These are phyloP conservation scores for Tagetes erecta DNA, from an alignment of 129 eudicot species.

Conservation along the genomic window DNA sequence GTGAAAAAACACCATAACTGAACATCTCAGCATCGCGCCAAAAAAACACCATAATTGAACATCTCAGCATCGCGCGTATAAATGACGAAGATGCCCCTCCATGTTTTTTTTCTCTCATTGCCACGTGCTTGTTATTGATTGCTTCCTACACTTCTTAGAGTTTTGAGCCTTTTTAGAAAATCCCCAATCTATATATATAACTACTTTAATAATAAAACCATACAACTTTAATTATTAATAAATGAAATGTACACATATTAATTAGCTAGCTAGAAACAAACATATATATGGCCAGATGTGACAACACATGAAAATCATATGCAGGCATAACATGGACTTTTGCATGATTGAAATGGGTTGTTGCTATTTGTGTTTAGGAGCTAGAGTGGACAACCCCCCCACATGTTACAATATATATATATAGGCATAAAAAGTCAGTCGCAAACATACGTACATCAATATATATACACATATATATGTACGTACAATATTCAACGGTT, in stretches of 20 bases:
- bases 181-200: too few species aligned
- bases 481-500: conserved; percentile 8
- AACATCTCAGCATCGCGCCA: too few species aligned
- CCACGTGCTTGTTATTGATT: too few species aligned
- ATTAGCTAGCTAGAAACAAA: conserved; percentile 1
- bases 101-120: too few species aligned
- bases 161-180: too few species aligned
- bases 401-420: conserved; percentile 21
- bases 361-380: conserved; percentile 22
- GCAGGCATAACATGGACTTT: conserved; percentile 17
- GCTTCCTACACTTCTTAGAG: too few species aligned
- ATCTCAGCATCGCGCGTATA: too few species aligned
- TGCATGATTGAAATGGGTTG: conserved; percentile 26
- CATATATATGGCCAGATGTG: conserved; percentile 25
- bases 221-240: not conserved
- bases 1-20: too few species aligned
- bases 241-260: not conserved
- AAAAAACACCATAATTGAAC: too few species aligned
- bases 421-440: conserved; percentile 22
- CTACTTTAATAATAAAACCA: not conserved
- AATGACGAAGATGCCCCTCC: too few species aligned
- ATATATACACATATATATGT: conserved; percentile 1
- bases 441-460: not conserved
- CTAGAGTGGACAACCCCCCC: conserved; percentile 27
- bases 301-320: conserved; percentile 23